Base-by-base conservation (phyloP, 176 grass and related monocot species). In the Carex pumila region DNA sequence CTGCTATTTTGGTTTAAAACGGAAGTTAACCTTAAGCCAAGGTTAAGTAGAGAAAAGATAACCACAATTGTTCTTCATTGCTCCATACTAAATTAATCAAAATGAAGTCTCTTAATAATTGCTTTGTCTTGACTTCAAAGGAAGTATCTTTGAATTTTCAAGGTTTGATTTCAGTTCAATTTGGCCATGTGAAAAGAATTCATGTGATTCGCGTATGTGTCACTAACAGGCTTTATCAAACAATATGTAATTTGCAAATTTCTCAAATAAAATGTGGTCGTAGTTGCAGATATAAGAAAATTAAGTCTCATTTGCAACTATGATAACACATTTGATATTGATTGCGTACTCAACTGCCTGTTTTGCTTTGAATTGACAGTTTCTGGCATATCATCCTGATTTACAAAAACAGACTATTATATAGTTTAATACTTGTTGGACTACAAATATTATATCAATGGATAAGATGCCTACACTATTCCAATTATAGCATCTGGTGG, bases 401-500 rank as follows among this genome's bases (percentile, higher is more conserved):
- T 31, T 30, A 54, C 47, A 55, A 76, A 76, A 71, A 45, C 12
- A 0, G 19, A 76, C 11, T 15, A 55, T 55, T 32, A 56, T 22
- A 47, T 17, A 75, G 50, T 13, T 77, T 32, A 56, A 56, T 39
- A 39, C 65, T 69, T 6, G 32, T 18, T 39, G 34, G 50, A 77
- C 25, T 41, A 30, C 19, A 30, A 54, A 76, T 77, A 55, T 12
- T 18, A 77, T 17, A 15, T 31, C 49, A 21, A 74, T 56, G 50
- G 8, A 13, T 64, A 64, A 62, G 37, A 81, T 61, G 73, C 96
- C 72, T 98, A 98, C 96, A 98, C 96, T 72, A 98, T 95, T 89
- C 91, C 93, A 60, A 98, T 98, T 95, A 98, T 95, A 29, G 93
- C 86, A 88, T 98, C 93, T 68, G 89, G 96, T 56, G 96, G 96